Evolutionary conservation across 2,329 filamentous ascomycete genomes (phyloP), one percentile per base, ranked within the genome.

Genomic region (Colletotrichum tropicale): DNA sequence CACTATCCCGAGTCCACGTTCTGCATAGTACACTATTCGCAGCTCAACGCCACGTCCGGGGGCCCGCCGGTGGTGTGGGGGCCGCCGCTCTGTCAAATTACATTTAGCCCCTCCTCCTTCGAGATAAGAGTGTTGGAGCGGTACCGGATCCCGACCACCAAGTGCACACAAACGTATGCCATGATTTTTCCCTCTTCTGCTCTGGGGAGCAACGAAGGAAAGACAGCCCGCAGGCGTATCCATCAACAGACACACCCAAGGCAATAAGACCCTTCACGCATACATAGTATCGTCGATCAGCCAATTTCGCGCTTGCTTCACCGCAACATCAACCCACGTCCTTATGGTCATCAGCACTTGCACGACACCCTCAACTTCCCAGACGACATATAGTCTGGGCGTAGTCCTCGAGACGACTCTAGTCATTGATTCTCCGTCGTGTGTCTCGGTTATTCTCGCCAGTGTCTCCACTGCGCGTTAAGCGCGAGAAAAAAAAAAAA

Each of bases 41-140:
- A 21, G 24, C 26, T 32, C 52, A 30, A 56, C 30, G 60, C 61
- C 36, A 64, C 30, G 60, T 43, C 60, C 61, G 72, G 64, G 60
- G 56, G 26, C 28, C 70, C 58, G 43, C 43, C 48, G 58, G 64
- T 34, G 70, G 64, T 69, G 73, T 72, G 70, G 73, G 73, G 70
- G 64, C 18, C 65, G 43, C 43, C 21, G 64, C 48, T 67, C 15
- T 56, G 55, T 72, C 32, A 71, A 55, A 66, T 30, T 38, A 38
- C 24, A 13, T 28, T 18, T 74, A 43, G 62, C 60, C 55, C 43
- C 61, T 48, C 61, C 38, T 65, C 58, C 55, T 38, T 67, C 55
- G 62, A 75, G 70, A 75, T 73, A 73, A 75, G 73, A 73, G 56
- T 58, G 60, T 65, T 60, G 73, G 64, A 65, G 43, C 70, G 73